Conservation (phyloP, 495 filamentous ascomycete species). For the Penicillium roqueforti region DNA sequence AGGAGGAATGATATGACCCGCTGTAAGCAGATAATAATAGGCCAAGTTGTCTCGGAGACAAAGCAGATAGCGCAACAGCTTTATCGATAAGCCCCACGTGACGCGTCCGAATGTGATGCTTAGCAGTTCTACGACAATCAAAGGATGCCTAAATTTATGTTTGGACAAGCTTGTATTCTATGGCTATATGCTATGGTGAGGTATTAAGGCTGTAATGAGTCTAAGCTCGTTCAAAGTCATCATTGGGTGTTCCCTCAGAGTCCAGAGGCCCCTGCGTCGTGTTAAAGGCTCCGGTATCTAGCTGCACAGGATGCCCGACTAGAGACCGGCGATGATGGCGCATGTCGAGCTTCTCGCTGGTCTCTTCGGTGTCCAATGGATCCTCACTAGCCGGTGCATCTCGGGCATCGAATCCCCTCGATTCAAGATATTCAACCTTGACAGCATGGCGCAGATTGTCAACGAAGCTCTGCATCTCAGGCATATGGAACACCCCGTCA, state of each 20-base stretch:
- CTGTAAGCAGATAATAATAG: neutral
- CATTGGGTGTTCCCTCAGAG: conserved; percentile 32
- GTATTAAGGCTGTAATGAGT: conserved; percentile 17
- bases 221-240: conserved; percentile 52
- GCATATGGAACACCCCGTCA: conserved; percentile 53
- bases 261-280: conserved; percentile 28
- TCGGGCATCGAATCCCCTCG: conserved; percentile 31
- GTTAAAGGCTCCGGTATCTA: conserved; percentile 35
- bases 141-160: neutral
- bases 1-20: neutral
- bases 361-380: conserved; percentile 51
- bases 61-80: conserved; percentile 9
- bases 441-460: conserved; percentile 56
- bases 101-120: neutral
- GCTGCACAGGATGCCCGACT: conserved; percentile 32
- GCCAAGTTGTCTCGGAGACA: neutral
- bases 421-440: conserved; percentile 48
- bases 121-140: too few relatives aligned
- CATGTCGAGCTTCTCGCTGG: conserved; percentile 52
- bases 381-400: conserved; percentile 33
- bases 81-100: conserved; percentile 34
- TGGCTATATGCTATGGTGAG: conserved; percentile 23
- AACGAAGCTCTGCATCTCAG: conserved; percentile 55
- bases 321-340: conserved; percentile 41
- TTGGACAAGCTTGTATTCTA: conserved; percentile 15